These are phyloP conservation scores for Mycena floridula DNA, from an alignment of 768 basidiomycete genomes.

Conservation along the genomic window DNA sequence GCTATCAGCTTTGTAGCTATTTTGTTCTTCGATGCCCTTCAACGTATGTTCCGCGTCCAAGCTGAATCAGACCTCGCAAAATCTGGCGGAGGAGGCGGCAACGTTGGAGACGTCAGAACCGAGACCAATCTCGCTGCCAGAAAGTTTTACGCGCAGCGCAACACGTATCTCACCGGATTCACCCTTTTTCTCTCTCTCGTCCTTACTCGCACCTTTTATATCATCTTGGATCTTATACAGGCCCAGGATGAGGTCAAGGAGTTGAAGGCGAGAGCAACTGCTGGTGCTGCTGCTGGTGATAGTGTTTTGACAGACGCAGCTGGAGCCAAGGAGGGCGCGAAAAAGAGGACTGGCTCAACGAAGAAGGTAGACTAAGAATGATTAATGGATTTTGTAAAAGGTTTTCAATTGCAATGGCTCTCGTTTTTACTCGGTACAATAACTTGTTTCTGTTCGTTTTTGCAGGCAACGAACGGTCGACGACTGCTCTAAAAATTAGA, in stretches of 20 bases:
- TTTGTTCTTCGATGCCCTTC: conserved; percentile 86
- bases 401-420: too few relatives aligned
- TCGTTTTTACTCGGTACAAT: too few relatives aligned
- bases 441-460: too few relatives aligned
- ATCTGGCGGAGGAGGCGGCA: conserved; percentile 30
- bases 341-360: too few relatives aligned
- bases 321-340: too few relatives aligned
- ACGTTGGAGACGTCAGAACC: conserved; percentile 56
- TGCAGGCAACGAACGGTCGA: too few relatives aligned
- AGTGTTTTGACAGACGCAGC: too few relatives aligned
- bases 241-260: conserved; percentile 84
- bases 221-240: conserved; percentile 87
- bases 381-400: too few relatives aligned
- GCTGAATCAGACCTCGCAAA: conserved; percentile 70
- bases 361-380: too few relatives aligned
- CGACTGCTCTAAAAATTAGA: too few relatives aligned
- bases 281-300: too few relatives aligned
- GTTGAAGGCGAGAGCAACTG: too few relatives aligned
- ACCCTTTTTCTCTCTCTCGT: conserved; percentile 95
- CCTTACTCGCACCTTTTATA: conserved; percentile 87
- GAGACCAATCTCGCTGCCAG: conserved; percentile 89
- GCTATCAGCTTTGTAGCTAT: conserved; percentile 78
- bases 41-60: conserved; percentile 82
- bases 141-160: conserved; percentile 91
- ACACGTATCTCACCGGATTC: conserved; percentile 89